These are phyloP conservation scores for Spiraea crenata DNA, from an alignment of 331 rosid genomes.

Conservation along the genomic window DNA sequence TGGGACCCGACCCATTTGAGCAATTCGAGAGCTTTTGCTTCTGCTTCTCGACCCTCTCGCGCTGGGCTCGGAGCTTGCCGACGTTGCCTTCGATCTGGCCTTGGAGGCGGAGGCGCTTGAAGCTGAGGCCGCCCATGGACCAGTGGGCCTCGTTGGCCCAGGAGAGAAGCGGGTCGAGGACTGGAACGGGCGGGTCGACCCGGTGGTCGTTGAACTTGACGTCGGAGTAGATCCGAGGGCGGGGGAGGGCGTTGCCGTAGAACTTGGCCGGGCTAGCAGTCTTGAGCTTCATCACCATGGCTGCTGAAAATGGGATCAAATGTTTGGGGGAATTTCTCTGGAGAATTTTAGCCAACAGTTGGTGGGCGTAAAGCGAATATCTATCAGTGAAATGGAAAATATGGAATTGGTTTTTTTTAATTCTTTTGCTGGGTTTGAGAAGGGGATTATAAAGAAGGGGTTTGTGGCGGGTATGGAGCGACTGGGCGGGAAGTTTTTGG, in stretches of 20 bases:
- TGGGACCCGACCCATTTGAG: background rate
- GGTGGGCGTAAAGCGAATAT: background rate
- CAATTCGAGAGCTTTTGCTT: slow-evolving; percentile 2
- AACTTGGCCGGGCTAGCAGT: slow-evolving; percentile 53
- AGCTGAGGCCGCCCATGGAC: slow-evolving; percentile 88
- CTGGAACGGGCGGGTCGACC: slow-evolving; percentile 62
- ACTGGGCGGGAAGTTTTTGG: slow-evolving; percentile 9
- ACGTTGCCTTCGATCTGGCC: slow-evolving; percentile 84
- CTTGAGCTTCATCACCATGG: slow-evolving; percentile 61
- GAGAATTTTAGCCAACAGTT: background rate
- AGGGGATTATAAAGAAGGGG: background rate
- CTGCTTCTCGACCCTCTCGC: slow-evolving; percentile 32
- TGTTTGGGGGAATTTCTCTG: background rate
- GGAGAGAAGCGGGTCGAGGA: slow-evolving; percentile 47
- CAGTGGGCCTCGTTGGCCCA: slow-evolving; percentile 93
- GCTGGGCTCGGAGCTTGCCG: slow-evolving; percentile 58
- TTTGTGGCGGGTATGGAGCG: background rate
- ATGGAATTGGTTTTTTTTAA: background rate
- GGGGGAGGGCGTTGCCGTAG: slow-evolving; percentile 88
- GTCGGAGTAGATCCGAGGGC: slow-evolving; percentile 75
- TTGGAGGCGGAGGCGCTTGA: slow-evolving; percentile 68
- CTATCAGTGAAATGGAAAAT: no score
- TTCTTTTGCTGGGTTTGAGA: background rate
- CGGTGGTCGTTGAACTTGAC: slow-evolving; percentile 57
- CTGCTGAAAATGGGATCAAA: background rate